Base-by-base conservation (phyloP, 495 filamentous ascomycete genomes). In the Penicillium manginii region DNA sequence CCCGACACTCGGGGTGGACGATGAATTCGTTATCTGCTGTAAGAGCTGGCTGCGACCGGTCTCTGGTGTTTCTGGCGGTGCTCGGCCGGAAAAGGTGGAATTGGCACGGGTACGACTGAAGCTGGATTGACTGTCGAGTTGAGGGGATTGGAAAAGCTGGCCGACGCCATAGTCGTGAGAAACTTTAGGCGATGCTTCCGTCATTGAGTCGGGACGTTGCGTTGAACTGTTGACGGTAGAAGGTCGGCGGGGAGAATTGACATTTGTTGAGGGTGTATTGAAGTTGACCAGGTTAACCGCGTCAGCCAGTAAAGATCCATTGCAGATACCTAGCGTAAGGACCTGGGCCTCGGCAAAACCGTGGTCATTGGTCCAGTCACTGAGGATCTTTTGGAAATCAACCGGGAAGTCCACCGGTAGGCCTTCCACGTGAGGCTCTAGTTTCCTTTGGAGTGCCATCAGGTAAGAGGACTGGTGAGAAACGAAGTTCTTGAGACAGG, bases 391-490 rank as follows among this genome's bases (percentile, higher is more conserved):
- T 21, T 79, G 78, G 10, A 88, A 71, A 8, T 86, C 73, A 21
- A 85, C 84, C 4, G 91, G 88, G 55, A 90, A 81, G 9, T 86
- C 73, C 22, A 85, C 84, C 6, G 91, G 88, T 54, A 90, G 81
- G 12, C 85, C 74, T 45, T 90, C 86, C 9, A 97, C 82, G 7
- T 93, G 82, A 40, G 84, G 79, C 52, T 83, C 85, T 40, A 98
- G 78, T 70, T 94, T 96, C 62, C 85, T 84, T 60, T 90, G 87
- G 85, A 92, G 89, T 14, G 88, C 84, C 26, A 78, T 78, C 60
- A 84, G 91, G 92, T 92, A 99, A 17, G 86, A 74, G 2, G 82
- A 77, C 60, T 97, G 92, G 39, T 96, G 85, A 55, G 88, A 79
- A 52, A 97, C 83, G 63, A 97, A 91, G 65, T 89, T 91, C 55